Evolutionary conservation across 2,329 filamentous ascomycete genomes (phyloP).

Genomic region (Neofusicoccum kwambonambiense): DNA sequence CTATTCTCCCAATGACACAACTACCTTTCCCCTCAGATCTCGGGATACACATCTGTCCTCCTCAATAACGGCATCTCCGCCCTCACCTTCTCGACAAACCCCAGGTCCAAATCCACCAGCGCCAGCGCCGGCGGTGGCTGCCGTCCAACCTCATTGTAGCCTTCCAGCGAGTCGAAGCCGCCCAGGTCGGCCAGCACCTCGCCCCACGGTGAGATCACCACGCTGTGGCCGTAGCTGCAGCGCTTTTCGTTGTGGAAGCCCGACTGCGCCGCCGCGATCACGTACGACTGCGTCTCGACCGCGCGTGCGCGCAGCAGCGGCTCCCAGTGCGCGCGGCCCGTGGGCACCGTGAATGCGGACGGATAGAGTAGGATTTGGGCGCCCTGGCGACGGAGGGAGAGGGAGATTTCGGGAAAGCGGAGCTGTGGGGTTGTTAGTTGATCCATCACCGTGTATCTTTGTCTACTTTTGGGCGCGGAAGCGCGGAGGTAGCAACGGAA

Average conservation of each 20-base stretch:
- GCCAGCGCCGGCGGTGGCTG: constrained; percentile 40
- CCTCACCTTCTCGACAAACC: constrained; percentile 54
- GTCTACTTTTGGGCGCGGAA: neutral
- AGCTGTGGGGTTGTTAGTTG: constrained; percentile 44
- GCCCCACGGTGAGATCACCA: constrained; percentile 88
- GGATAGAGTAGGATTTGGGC: constrained; percentile 84
- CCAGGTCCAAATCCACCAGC: constrained; percentile 57
- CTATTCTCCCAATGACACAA: too few species aligned
- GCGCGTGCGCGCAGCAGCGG: constrained; percentile 74
- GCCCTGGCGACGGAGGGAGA: constrained; percentile 63
- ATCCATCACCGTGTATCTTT: neutral
- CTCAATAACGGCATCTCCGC: constrained; percentile 58
- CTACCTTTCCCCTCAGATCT: neutral
- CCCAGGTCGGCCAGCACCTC: constrained; percentile 65
- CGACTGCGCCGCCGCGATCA: constrained; percentile 78
- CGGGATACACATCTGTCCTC: constrained; percentile 48
- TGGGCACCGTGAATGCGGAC: constrained; percentile 85
- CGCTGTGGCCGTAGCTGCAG: constrained; percentile 79
- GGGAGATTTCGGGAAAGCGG: constrained; percentile 73
- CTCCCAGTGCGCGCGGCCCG: constrained; percentile 84
- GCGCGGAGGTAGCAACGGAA: constrained; percentile 1
- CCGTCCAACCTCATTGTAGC: constrained; percentile 32
- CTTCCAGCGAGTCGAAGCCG: constrained; percentile 47
- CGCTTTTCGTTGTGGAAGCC: constrained; percentile 74
- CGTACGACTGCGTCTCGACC: constrained; percentile 85